phyloP scores from a whole-genome alignment of 139 green algal species.

The Axilococcus clingmanii region DNA sequence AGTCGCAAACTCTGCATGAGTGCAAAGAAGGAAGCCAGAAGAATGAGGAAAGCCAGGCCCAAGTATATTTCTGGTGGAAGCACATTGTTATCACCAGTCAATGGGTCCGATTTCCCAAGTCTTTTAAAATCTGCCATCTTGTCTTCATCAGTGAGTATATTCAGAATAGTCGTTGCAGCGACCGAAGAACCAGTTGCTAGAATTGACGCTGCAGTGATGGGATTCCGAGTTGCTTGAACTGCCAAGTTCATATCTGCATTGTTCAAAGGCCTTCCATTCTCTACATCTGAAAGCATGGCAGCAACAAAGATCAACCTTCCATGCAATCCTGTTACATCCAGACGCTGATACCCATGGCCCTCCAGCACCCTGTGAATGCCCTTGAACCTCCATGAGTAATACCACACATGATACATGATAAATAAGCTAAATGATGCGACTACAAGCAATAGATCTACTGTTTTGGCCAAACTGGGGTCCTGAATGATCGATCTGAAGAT shows the following conservation, averaged over 20 bases:
- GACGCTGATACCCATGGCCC: neutral
- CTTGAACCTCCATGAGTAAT: neutral
- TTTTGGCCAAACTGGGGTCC: too few species aligned
- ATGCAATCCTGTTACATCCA: neutral
- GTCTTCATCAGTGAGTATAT: neutral
- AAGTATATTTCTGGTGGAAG: neutral
- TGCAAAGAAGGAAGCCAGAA: neutral
- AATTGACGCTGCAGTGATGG: neutral
- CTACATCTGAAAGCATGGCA: neutral
- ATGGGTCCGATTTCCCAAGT: neutral
- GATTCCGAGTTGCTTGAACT: neutral
- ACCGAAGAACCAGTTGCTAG: conserved; percentile 1
- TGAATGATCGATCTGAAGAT: too few species aligned
- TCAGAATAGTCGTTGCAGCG: neutral
- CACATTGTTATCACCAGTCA: neutral
- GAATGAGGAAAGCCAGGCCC: neutral
- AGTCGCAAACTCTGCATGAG: neutral
- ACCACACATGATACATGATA: neutral
- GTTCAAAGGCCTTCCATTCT: neutral
- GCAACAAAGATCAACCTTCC: neutral
- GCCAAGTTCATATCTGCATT: neutral
- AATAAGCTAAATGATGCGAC: neutral
- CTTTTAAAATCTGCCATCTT: neutral
- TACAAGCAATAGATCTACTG: neutral
- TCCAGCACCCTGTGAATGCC: neutral